Conservation (phyloP, 352 stramenopile species). For the Pythium rishiriense region DNA sequence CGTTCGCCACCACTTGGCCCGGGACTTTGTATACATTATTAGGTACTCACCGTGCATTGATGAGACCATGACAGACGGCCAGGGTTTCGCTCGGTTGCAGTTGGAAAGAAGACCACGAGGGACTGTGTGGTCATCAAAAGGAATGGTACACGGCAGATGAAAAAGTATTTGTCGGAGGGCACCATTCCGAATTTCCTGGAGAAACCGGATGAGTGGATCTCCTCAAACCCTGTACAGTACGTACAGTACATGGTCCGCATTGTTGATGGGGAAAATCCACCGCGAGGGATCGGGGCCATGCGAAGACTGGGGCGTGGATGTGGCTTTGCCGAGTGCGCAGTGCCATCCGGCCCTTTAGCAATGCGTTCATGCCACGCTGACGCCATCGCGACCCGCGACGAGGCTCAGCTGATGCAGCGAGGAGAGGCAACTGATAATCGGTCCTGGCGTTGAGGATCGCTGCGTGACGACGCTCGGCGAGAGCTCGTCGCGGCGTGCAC, state of each 20-base stretch:
- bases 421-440: constrained; percentile 8
- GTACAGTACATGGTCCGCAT: no score
- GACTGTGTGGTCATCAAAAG: background rate
- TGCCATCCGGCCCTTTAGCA: background rate
- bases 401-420: constrained; percentile 16
- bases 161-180: background rate
- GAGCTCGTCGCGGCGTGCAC: constrained; percentile 14
- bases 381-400: constrained; percentile 16
- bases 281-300: no score
- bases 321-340: no score
- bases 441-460: background rate
- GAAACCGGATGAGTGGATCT: background rate
- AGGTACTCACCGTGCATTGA: no score
- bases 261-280: no score
- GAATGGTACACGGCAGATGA: background rate
- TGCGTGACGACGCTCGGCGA: background rate
- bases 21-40: no score
- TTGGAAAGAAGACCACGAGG: no score
- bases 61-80: no score
- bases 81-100: no score
- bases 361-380: background rate
- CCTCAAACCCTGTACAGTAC: no score
- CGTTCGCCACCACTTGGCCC: no score
- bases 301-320: no score
- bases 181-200: background rate